Conservation (phyloP, 768 basidiomycete genomes). For the Saitozyma podzolica region DNA sequence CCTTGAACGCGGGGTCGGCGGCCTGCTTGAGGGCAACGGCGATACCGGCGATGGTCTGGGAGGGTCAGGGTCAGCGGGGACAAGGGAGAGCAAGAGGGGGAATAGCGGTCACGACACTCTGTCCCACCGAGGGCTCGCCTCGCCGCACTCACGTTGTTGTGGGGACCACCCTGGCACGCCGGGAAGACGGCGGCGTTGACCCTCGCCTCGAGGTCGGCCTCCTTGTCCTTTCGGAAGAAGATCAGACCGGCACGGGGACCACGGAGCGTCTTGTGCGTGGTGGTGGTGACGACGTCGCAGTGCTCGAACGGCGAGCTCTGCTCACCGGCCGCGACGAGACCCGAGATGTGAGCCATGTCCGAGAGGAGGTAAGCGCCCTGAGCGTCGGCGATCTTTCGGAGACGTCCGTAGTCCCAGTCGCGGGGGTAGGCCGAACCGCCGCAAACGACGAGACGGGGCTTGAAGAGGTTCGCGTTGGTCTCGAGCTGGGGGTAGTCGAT, state of each 20-base stretch:
- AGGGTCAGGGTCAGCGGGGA: not conserved
- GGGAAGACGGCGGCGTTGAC: slow-evolving; percentile 99
- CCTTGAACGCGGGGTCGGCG: slow-evolving; percentile 80
- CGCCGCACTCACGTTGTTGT: slow-evolving; percentile 76
- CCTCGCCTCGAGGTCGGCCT: slow-evolving; percentile 90
- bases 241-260: slow-evolving; percentile 96
- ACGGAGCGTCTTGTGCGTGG: slow-evolving; percentile 99
- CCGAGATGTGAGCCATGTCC: slow-evolving; percentile 97
- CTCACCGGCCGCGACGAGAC: slow-evolving; percentile 88
- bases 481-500: slow-evolving; percentile 83
- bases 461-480: slow-evolving; percentile 88
- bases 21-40: slow-evolving; percentile 92
- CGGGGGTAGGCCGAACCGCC: slow-evolving; percentile 98
- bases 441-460: slow-evolving; percentile 91
- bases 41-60: slow-evolving; percentile 86
- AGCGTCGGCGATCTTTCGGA: slow-evolving; percentile 77
- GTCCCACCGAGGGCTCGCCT: no score
- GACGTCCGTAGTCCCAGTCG: slow-evolving; percentile 89
- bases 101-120: slow-evolving; percentile 1
- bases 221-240: slow-evolving; percentile 94
- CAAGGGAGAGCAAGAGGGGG: not conserved
- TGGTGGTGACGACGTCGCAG: slow-evolving; percentile 97
- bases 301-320: slow-evolving; percentile 88
- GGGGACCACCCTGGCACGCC: slow-evolving; percentile 98
- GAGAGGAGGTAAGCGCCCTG: slow-evolving; percentile 93